Evolutionary conservation across 2,329 filamentous ascomycete genomes (phyloP).

Genomic region (Colletotrichum coccodes): DNA sequence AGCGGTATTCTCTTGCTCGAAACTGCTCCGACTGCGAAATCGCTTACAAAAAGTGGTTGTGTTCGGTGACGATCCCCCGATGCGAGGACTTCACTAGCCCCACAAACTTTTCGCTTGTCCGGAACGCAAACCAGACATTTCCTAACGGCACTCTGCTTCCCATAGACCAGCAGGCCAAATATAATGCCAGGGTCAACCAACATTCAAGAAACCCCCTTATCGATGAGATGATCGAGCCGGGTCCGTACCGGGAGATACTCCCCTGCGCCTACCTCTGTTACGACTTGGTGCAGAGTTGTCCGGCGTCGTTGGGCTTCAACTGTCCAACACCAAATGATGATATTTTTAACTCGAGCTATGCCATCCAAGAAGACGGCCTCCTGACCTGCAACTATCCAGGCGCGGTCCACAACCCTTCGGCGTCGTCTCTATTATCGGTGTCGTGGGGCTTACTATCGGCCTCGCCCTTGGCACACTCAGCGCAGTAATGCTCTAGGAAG

Average conservation of each 20-base stretch:
- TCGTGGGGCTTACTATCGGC: constrained; percentile 36
- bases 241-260: constrained; percentile 92
- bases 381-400: constrained; percentile 71
- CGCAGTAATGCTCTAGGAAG: constrained; percentile 4
- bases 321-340: constrained; percentile 68
- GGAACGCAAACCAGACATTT: constrained; percentile 78
- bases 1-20: constrained; percentile 83
- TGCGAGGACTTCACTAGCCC: constrained; percentile 84
- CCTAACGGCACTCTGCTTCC: constrained; percentile 72
- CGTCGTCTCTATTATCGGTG: constrained; percentile 35
- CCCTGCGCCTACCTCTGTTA: constrained; percentile 92
- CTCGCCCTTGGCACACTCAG: constrained; percentile 19
- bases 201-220: constrained; percentile 78
- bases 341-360: constrained; percentile 59
- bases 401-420: constrained; percentile 61
- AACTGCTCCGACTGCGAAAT: constrained; percentile 79
- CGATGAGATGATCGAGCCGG: constrained; percentile 77
- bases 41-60: constrained; percentile 96
- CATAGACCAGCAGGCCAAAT: constrained; percentile 42
- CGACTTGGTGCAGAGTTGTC: constrained; percentile 85
- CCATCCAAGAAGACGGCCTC: constrained; percentile 38
- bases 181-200: constrained; percentile 53
- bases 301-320: constrained; percentile 76
- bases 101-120: constrained; percentile 56
- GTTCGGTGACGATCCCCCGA: constrained; percentile 89